Evolutionary conservation across 2,329 filamentous ascomycete species (phyloP).

Genomic region (Tolypocladium inflatum): DNA sequence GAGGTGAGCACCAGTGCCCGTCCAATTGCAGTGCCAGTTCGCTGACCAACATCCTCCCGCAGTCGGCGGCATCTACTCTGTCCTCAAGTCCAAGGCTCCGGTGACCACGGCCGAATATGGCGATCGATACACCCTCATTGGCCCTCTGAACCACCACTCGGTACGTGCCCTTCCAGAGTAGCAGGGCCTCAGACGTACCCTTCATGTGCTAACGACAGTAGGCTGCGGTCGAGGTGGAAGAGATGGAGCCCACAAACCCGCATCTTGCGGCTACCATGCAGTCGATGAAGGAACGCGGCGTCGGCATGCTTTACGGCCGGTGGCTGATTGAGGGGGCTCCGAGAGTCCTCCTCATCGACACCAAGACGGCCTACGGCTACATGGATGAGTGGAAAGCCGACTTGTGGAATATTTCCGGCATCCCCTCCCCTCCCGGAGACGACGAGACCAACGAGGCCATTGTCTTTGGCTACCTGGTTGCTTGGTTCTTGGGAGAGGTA

Average conservation of each 20-base stretch:
- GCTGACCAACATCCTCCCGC: conserved; percentile 1
- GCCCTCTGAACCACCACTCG: conserved; percentile 84
- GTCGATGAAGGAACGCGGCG: conserved; percentile 87
- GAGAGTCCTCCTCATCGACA: conserved; percentile 88
- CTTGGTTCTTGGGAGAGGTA: conserved; percentile 98
- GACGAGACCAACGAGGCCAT: conserved; percentile 96
- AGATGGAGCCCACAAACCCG: conserved; percentile 73
- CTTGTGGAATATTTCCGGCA: conserved; percentile 84
- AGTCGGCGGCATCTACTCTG: conserved; percentile 99
- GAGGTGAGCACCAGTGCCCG: conserved; percentile 48
- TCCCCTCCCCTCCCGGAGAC: conserved; percentile 85
- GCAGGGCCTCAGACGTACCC: neutral
- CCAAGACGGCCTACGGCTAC: conserved; percentile 82
- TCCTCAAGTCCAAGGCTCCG: conserved; percentile 96
- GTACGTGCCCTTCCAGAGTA: conserved; percentile 39
- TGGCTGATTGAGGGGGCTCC: conserved; percentile 98
- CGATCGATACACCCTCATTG: conserved; percentile 89
- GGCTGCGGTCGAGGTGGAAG: conserved; percentile 97
- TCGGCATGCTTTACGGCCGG: conserved; percentile 82
- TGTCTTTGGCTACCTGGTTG: conserved; percentile 93
- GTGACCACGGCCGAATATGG: conserved; percentile 98
- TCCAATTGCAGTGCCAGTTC: conserved; percentile 6
- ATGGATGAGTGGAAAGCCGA: conserved; percentile 96
- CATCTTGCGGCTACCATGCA: conserved; percentile 75
- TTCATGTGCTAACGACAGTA: conserved; percentile 23